Evolutionary conservation across 768 basidiomycete genomes (phyloP), one percentile per base, ranked within the genome.

Genomic region (Epithele typhae): DNA sequence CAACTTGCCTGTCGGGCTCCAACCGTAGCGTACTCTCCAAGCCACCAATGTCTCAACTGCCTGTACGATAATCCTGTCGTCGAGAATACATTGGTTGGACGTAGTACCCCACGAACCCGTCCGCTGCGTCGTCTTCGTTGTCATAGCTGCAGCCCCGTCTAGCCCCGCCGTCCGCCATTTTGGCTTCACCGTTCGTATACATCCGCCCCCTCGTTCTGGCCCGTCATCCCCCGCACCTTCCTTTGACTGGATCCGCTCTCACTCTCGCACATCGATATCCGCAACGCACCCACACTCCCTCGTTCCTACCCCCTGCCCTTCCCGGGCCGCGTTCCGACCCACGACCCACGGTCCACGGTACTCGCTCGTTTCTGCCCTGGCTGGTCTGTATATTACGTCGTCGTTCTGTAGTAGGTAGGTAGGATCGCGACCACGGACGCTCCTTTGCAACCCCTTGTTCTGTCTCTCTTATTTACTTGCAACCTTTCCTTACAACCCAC

Each of bases 21-120:
- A 44, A 49, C 37, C 51, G 56, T 57, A 57, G 56, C 52, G 56
- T 54, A 57, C 48, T 43, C 40, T 44, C 37, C 52, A 44, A 45
- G 48, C 52, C 56, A 40, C 43, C 56, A 46, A 53, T 56, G 55
- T 52, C 27, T 24, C 47, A 45, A 41, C 51, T 52, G 42, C 43
- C 40, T 57, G 55, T 56, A 56, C 55, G 55, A 56, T 56, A 52
- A 41, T 32, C 35, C 46, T 43, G 51, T 52, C 52, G 47, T 49
- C 48, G 48, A 46, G 45, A 54, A 54, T 54, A 50, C 53, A 50
- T 54, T 54, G 53, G 48, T 37, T 46, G 53, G 53, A 53, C 49
- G 52, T 56, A 51, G 47, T 48, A 40, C 30, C 43, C 27, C 36
- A 42, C 37, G 41, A 49, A n/a, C 17, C 33, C 22, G 17, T 25